Evolutionary conservation across 768 basidiomycete genomes (phyloP).

Genomic region (Kwoniella mangroviensis): DNA sequence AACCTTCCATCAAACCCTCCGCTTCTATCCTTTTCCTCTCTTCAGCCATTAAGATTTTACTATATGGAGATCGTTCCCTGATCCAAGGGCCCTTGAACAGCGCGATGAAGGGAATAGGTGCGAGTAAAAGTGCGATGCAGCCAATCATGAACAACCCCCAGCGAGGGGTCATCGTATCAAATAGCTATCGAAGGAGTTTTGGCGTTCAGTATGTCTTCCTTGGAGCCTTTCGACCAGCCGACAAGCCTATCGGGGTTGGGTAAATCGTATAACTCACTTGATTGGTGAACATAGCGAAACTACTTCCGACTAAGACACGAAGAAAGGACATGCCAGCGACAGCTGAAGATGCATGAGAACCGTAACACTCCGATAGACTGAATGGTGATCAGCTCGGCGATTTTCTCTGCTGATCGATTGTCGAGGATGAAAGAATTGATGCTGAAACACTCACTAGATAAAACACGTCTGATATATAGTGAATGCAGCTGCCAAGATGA

Average conservation of each 20-base stretch:
- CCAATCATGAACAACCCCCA: slow-evolving; percentile 61
- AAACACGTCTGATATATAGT: slow-evolving; percentile 47
- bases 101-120: slow-evolving; percentile 62
- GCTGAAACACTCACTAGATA: slow-evolving; percentile 60
- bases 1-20: slow-evolving; percentile 7
- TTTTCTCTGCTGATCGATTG: no score
- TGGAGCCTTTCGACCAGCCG: background rate
- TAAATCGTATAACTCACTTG: slow-evolving; percentile 10
- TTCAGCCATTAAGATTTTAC: slow-evolving; percentile 46
- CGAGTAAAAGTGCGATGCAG: slow-evolving; percentile 63
- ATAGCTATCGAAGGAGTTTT: slow-evolving; percentile 60
- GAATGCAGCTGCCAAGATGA: slow-evolving; percentile 59
- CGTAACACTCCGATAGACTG: slow-evolving; percentile 68
- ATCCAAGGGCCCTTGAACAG: slow-evolving; percentile 55
- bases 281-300: slow-evolving; percentile 66
- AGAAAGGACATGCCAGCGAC: slow-evolving; percentile 70
- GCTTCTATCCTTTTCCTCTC: slow-evolving; percentile 33
- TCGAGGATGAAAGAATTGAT: background rate
- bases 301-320: slow-evolving; percentile 59
- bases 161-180: slow-evolving; percentile 64
- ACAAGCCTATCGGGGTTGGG: background rate
- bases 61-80: slow-evolving; percentile 42
- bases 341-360: slow-evolving; percentile 68
- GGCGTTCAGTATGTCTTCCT: background rate
- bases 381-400: no score